Percentiles rank a stretch among this genome's conserved stretches.
These are phyloP conservation scores for Ganoderma multipileum DNA, from an alignment of 1,284 basidiomycete genomes.

Conservation along the genomic window DNA sequence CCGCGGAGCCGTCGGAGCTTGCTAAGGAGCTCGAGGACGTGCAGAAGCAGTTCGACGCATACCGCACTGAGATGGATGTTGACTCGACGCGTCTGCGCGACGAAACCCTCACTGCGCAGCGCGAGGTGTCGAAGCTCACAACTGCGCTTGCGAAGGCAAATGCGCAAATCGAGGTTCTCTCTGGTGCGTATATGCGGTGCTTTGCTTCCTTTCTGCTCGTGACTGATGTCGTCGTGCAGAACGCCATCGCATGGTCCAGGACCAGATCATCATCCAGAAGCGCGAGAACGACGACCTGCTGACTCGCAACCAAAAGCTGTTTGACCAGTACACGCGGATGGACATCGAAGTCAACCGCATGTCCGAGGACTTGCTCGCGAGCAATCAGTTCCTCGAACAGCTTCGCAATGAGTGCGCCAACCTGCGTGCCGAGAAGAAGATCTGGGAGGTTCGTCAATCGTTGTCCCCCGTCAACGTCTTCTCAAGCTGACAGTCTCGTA, in stretches of 20 bases:
- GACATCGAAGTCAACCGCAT: slow-evolving; percentile 72
- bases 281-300: slow-evolving; percentile 67
- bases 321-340: slow-evolving; percentile 68
- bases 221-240: slow-evolving; percentile 47
- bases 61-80: slow-evolving; percentile 79
- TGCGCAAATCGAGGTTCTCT: slow-evolving; percentile 78
- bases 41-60: slow-evolving; percentile 79
- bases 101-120: slow-evolving; percentile 68
- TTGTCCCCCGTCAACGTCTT: not conserved
- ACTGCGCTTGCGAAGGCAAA: slow-evolving; percentile 81
- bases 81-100: slow-evolving; percentile 77
- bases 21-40: slow-evolving; percentile 73
- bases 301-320: slow-evolving; percentile 71
- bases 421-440: slow-evolving; percentile 89
- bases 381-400: slow-evolving; percentile 69
- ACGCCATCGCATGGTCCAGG: slow-evolving; percentile 69
- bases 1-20: slow-evolving; percentile 40
- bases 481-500: not conserved
- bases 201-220: slow-evolving; percentile 8
- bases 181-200: slow-evolving; percentile 52
- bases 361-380: slow-evolving; percentile 66
- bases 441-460: slow-evolving; percentile 76
- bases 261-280: slow-evolving; percentile 61
- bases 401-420: slow-evolving; percentile 86
- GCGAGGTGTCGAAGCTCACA: slow-evolving; percentile 71